phyloP scores from a whole-genome alignment of 768 basidiomycete genomes.

The Macrolepiota dolichaula region DNA sequence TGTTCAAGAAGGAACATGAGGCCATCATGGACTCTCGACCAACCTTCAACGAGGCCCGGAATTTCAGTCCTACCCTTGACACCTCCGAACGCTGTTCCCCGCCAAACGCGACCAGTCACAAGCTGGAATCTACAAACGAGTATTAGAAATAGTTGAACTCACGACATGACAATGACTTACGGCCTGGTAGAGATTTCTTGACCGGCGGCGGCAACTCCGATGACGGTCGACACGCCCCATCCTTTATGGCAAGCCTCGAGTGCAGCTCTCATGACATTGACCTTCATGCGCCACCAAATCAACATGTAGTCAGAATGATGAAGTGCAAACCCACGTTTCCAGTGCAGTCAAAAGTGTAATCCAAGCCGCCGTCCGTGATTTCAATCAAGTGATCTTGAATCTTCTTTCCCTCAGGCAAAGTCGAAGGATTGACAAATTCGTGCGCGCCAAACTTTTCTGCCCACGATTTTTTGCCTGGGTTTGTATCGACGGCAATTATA shows the following conservation, averaged over 20 bases:
- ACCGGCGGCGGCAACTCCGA: conserved; percentile 96
- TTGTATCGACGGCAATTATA: conserved; percentile 91
- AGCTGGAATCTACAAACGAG: conserved; percentile 27
- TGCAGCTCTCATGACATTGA: conserved; percentile 90
- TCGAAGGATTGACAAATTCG: conserved; percentile 85
- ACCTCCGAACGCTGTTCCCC: conserved; percentile 93
- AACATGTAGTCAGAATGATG: neutral
- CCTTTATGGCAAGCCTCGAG: conserved; percentile 99
- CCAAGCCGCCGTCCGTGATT: conserved; percentile 93
- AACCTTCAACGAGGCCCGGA: conserved; percentile 89
- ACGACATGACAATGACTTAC: conserved; percentile 35
- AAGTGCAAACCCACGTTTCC: conserved; percentile 57
- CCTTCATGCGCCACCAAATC: conserved; percentile 34
- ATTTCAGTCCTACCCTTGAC: conserved; percentile 97
- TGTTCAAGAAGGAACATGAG: neutral
- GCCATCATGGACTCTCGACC: conserved; percentile 10
- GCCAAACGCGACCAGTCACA: conserved; percentile 92
- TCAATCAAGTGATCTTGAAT: conserved; percentile 91
- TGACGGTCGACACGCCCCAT: conserved; percentile 95
- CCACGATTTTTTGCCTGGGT: conserved; percentile 82
- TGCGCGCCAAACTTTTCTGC: conserved; percentile 92
- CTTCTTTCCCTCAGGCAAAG: conserved; percentile 71
- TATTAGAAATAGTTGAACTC: neutral
- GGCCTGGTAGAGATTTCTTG: conserved; percentile 92
- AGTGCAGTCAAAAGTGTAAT: conserved; percentile 96